Conservation (phyloP, 805 yeast genomes). For the Candida tallmaniae region DNA sequence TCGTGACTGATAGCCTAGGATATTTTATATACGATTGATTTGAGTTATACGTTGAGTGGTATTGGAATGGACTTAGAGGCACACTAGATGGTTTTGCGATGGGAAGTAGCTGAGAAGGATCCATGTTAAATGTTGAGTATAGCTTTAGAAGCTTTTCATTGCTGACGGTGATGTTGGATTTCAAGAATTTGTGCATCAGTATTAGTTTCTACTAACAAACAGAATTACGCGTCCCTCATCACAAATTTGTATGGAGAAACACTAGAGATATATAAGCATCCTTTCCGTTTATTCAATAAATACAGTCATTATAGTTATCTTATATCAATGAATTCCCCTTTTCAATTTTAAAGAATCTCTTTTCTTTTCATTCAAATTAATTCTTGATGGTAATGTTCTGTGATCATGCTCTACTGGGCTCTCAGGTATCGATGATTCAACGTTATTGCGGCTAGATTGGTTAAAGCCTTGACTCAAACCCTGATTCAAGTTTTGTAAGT, state of each 20-base stretch:
- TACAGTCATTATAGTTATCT: neutral
- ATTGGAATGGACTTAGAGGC: constrained; percentile 20
- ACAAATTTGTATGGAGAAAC: neutral
- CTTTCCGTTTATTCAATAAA: neutral
- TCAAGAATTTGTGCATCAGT: constrained; percentile 6
- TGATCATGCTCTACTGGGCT: constrained; percentile 13
- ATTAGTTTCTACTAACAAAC: no score
- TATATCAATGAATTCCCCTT: constrained; percentile 37
- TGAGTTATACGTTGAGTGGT: constrained; percentile 20
- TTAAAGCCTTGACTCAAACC: no score
- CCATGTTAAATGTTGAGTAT: constrained; percentile 8
- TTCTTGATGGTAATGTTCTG: constrained; percentile 25
- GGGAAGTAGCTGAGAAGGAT: constrained; percentile 11
- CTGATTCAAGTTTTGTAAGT: neutral
- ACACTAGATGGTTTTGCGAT: constrained; percentile 12
- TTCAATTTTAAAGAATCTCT: constrained; percentile 42
- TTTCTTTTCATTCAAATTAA: constrained; percentile 40
- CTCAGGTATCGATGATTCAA: constrained; percentile 6
- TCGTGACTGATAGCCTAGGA: constrained; percentile 56
- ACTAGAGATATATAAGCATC: neutral
- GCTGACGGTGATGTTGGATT: constrained; percentile 3
- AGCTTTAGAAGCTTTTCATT: constrained; percentile 9
- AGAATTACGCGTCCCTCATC: no score
- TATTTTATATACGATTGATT: constrained; percentile 17
- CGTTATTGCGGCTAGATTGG: neutral